Conservation (phyloP, 2,329 filamentous ascomycete genomes). For the Ambrosiella cleistominuta region DNA sequence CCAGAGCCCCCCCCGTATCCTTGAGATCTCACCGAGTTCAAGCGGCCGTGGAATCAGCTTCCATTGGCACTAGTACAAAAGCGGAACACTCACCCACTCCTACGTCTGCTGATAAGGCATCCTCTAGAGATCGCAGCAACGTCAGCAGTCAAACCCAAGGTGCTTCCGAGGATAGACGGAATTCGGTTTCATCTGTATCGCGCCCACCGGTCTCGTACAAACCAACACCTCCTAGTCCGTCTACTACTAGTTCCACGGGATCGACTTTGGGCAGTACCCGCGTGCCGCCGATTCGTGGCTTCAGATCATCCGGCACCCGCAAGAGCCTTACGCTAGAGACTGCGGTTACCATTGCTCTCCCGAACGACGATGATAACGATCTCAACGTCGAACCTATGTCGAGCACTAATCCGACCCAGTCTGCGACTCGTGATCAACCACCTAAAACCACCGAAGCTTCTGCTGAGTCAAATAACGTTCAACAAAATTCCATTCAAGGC, state of each 20-base stretch:
- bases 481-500: not conserved
- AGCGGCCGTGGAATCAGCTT: conserved; percentile 6
- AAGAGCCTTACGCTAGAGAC: conserved; percentile 37
- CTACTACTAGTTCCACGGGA: conserved; percentile 18
- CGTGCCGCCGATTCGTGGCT: conserved; percentile 37
- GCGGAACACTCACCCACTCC: conserved; percentile 1
- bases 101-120: conserved; percentile 19
- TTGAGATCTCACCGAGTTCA: conserved; percentile 9
- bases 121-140: conserved; percentile 1
- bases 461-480: conserved; percentile 14
- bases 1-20: conserved; percentile 9
- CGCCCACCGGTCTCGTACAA: conserved; percentile 21
- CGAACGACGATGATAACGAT: conserved; percentile 27
- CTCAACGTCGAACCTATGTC: conserved; percentile 21
- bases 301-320: conserved; percentile 39
- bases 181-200: conserved; percentile 10
- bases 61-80: conserved; percentile 1
- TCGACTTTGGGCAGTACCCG: conserved; percentile 17
- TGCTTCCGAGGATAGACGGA: conserved; percentile 31
- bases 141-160: not conserved
- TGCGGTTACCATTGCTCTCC: conserved; percentile 28
- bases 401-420: conserved; percentile 16
- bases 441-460: conserved; percentile 34
- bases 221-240: conserved; percentile 10
- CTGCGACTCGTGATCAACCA: conserved; percentile 26